phyloP scores from a whole-genome alignment of 305 asterid species.

The Striga hermonthica region DNA sequence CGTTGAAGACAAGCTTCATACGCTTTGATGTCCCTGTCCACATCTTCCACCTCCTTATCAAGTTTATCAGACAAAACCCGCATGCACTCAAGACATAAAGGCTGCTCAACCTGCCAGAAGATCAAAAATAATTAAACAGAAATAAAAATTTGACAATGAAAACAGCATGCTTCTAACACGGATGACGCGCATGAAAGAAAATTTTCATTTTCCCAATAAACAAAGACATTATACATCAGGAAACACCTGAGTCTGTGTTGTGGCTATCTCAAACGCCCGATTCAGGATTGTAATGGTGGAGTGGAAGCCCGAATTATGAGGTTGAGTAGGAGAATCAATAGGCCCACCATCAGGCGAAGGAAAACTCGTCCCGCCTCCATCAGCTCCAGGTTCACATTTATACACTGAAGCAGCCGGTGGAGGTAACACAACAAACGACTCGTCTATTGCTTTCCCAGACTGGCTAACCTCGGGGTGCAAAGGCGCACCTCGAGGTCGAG shows the following conservation, averaged over 20 bases:
- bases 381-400: constrained; percentile 64
- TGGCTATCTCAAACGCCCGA: constrained; percentile 94
- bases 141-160: constrained; percentile 10
- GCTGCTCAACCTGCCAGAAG: constrained; percentile 77
- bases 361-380: constrained; percentile 59
- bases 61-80: constrained; percentile 85
- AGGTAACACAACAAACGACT: constrained; percentile 94
- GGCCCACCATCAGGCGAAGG: constrained; percentile 61
- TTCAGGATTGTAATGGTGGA: constrained; percentile 79
- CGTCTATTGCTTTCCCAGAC: constrained; percentile 87
- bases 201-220: constrained; percentile 1
- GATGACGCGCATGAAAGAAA: constrained; percentile 3
- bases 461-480: constrained; percentile 55
- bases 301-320: constrained; percentile 80
- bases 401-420: constrained; percentile 99
- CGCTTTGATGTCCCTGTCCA: constrained; percentile 72
- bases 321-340: constrained; percentile 46
- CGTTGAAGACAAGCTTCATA: constrained; percentile 90
- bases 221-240: constrained; percentile 6
- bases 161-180: neutral
- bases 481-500: constrained; percentile 66
- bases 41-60: constrained; percentile 98
- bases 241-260: constrained; percentile 73
- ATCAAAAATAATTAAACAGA: constrained; percentile 6
- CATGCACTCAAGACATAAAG: constrained; percentile 98